These are phyloP conservation scores for Flammula alnicola DNA, from an alignment of 1,284 basidiomycete genomes.

Conservation along the genomic window DNA sequence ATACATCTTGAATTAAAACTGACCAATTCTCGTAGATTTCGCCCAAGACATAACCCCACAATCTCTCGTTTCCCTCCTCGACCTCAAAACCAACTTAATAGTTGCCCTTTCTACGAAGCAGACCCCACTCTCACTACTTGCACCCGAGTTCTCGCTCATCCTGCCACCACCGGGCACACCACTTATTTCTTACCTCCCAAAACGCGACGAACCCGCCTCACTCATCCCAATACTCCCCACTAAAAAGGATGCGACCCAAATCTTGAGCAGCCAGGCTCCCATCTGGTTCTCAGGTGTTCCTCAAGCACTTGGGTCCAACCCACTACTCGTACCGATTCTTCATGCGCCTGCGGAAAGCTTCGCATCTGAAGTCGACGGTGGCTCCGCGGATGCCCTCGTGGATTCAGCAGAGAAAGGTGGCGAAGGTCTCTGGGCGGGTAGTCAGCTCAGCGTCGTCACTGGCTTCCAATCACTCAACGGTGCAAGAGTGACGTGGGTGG, in stretches of 20 bases:
- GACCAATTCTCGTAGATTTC: slow-evolving; percentile 54
- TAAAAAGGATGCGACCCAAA: slow-evolving; percentile 32
- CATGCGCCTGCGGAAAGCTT: slow-evolving; percentile 78
- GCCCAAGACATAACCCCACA: slow-evolving; percentile 85
- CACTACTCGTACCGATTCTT: slow-evolving; percentile 83
- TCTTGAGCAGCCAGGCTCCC: slow-evolving; percentile 47
- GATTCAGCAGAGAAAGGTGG: slow-evolving; percentile 73
- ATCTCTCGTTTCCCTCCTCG: slow-evolving; percentile 75
- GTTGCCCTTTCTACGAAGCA: slow-evolving; percentile 79
- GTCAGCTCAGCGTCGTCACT: slow-evolving; percentile 76
- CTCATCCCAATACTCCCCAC: slow-evolving; percentile 61
- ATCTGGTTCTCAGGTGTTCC: slow-evolving; percentile 83
- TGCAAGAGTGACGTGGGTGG: slow-evolving; percentile 82
- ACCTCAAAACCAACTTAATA: slow-evolving; percentile 82
- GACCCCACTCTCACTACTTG: slow-evolving; percentile 71
- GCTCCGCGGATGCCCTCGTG: slow-evolving; percentile 59
- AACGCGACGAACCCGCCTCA: slow-evolving; percentile 59
- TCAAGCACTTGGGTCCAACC: slow-evolving; percentile 78
- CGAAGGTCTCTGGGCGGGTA: slow-evolving; percentile 81
- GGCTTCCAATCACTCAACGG: slow-evolving; percentile 89
- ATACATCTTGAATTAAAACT: background rate
- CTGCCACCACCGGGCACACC: slow-evolving; percentile 76
- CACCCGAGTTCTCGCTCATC: slow-evolving; percentile 77
- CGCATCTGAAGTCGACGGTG: slow-evolving; percentile 64
- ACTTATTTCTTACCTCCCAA: slow-evolving; percentile 77